A percentile compares a stretch with the other conserved stretches of the same genome.
Conservation (phyloP, 768 basidiomycete genomes). For the Inosperma sp. region DNA sequence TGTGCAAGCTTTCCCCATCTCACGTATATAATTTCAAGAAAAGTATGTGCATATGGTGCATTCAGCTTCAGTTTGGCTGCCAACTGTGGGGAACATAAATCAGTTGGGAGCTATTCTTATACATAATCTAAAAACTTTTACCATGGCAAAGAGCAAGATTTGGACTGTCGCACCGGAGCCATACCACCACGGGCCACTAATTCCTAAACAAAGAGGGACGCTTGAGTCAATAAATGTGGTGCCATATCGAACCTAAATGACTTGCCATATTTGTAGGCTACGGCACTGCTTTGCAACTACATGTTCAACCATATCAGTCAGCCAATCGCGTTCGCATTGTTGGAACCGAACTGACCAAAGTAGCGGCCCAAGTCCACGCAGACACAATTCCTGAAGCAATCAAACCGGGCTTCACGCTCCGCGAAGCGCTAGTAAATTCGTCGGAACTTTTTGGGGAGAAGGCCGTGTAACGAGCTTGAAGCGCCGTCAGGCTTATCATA, state of each 20-base stretch:
- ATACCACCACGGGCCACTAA: conserved; percentile 89
- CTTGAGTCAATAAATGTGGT: neutral
- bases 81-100: conserved; percentile 40
- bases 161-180: conserved; percentile 87
- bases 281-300: conserved; percentile 74
- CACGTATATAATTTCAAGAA: conserved; percentile 78
- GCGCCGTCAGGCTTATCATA: conserved; percentile 70
- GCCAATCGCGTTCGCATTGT: neutral
- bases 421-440: conserved; percentile 78
- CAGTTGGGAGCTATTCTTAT: neutral
- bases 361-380: conserved; percentile 90
- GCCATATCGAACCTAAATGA: neutral
- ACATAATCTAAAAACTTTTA: conserved; percentile 22
- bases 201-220: conserved; percentile 34
- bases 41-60: conserved; percentile 84
- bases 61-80: conserved; percentile 91
- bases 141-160: conserved; percentile 86
- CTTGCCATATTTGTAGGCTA: conserved; percentile 75
- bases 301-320: too few relatives aligned
- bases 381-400: conserved; percentile 91
- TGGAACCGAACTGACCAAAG: conserved; percentile 41
- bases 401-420: conserved; percentile 84
- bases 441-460: conserved; percentile 77
- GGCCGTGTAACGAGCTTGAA: conserved; percentile 81
- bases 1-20: conserved; percentile 83